Base-by-base conservation (phyloP, 129 eudicot species). In the Flaveria brownii region DNA sequence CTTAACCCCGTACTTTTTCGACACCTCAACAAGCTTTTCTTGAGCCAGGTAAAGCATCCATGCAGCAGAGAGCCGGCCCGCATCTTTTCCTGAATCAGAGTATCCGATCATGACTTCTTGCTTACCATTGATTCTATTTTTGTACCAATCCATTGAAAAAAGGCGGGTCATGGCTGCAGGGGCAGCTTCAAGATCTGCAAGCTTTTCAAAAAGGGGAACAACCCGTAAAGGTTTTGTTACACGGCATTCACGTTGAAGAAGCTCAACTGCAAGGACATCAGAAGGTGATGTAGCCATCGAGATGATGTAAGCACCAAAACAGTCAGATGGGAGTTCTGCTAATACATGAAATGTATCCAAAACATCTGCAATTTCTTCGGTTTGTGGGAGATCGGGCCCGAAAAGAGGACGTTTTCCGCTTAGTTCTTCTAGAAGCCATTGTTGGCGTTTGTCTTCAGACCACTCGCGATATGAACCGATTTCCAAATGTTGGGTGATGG, bases 241-340 rank as follows among this genome's bases (percentile, higher is more conserved):
- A 70, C 75, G 97, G 81, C 99, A 91, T 70, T 91, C 99, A 3
- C 99, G 93, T 67, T 94, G 99, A n/a, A 94, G 86, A 68, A 94
- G 90, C 87, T 94, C 99, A 22, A 94, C 99, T 1, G 99, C 99
- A 10, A 94, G 87, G 64, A 94, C 99, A 70, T 94, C 99, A 41
- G 99, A 94, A 9, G 99, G 96, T 33, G 97, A 78, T 8, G 99
- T 94, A 73, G 99, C 99, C 99, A 94, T 94, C 8, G 99, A 91
- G 82, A 94, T 94, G 62, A 94, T 86, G 84, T 94, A 94, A 33
- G 99, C 99, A 10, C 99, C 99, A 72, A 94, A 91, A 82, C 99
- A 91, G 75, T 94, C 99, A 0, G 97, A 33, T 5, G 97, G 99
- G 71, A 94, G 99, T 66, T 94, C 99, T 0, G 99, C 87, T 51